Conservation (phyloP, 768 basidiomycete species). For the Rhizopogon vinicolor region DNA sequence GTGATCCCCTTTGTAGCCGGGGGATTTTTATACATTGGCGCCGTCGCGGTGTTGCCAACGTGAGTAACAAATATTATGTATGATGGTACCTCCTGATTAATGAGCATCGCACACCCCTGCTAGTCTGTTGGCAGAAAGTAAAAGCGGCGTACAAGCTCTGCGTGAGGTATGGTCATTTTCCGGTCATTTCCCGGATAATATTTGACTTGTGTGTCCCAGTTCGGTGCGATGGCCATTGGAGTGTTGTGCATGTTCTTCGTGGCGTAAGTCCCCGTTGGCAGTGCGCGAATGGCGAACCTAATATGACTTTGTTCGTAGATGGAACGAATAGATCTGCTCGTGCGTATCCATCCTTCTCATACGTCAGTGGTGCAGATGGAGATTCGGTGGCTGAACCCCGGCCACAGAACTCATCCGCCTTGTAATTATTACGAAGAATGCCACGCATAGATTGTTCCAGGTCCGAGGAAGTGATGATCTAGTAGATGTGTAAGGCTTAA, state of each 20-base stretch:
- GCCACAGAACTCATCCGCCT: neutral
- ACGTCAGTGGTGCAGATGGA: constrained; percentile 2
- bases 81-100: constrained; percentile 3
- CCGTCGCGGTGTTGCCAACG: constrained; percentile 89
- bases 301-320: constrained; percentile 37
- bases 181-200: constrained; percentile 6
- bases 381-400: neutral
- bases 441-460: neutral
- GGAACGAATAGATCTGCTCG: constrained; percentile 62
- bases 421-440: neutral
- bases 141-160: constrained; percentile 82
- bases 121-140: constrained; percentile 83
- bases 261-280: constrained; percentile 56
- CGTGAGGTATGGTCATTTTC: constrained; percentile 57
- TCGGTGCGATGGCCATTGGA: constrained; percentile 87
- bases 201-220: constrained; percentile 42
- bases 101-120: constrained; percentile 10
- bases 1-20: constrained; percentile 89
- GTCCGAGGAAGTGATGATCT: neutral
- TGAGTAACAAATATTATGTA: constrained; percentile 35
- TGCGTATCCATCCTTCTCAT: constrained; percentile 6
- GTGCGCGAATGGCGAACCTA: neutral
- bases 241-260: constrained; percentile 90
- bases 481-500: neutral
- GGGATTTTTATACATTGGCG: constrained; percentile 91